Evolutionary conservation across 139 green algal species (phyloP).

Genomic region (Yamagishiella unicocca): DNA sequence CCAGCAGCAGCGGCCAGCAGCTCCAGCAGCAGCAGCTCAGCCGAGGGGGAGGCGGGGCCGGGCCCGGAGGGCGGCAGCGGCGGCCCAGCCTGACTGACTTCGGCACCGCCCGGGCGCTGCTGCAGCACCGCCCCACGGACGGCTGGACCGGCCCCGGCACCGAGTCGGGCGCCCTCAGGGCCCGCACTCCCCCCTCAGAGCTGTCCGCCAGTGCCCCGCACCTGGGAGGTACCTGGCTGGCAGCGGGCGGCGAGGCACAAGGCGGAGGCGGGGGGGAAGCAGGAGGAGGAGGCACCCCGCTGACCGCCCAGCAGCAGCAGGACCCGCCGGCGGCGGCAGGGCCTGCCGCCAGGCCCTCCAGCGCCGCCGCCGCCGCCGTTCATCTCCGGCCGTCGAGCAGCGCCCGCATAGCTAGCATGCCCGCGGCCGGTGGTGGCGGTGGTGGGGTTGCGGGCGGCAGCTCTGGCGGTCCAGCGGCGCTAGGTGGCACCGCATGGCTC

Average conservation of each 20-base stretch:
- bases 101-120: neutral
- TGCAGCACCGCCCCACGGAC: constrained; percentile 7
- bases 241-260: neutral
- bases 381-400: neutral
- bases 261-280: no score
- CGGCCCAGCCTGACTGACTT: constrained; percentile 27
- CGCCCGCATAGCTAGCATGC: neutral
- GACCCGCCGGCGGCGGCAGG: no score
- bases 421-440: neutral
- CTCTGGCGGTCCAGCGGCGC: no score
- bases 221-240: neutral
- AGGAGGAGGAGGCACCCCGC: no score
- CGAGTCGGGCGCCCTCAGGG: neutral
- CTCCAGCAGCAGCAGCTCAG: constrained; percentile 1
- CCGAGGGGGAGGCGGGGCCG: neutral
- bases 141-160: no score
- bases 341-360: no score
- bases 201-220: neutral
- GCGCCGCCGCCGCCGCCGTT: neutral
- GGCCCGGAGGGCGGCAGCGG: neutral
- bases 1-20: constrained; percentile 4
- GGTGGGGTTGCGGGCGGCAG: no score
- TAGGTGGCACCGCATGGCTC: constrained; percentile 16
- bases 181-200: neutral
- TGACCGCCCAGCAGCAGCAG: no score